These are phyloP conservation scores for Amoeboaphelidium occidentale DNA, from an alignment of 371 early-diverging fungal genomes.

Conservation along the genomic window DNA sequence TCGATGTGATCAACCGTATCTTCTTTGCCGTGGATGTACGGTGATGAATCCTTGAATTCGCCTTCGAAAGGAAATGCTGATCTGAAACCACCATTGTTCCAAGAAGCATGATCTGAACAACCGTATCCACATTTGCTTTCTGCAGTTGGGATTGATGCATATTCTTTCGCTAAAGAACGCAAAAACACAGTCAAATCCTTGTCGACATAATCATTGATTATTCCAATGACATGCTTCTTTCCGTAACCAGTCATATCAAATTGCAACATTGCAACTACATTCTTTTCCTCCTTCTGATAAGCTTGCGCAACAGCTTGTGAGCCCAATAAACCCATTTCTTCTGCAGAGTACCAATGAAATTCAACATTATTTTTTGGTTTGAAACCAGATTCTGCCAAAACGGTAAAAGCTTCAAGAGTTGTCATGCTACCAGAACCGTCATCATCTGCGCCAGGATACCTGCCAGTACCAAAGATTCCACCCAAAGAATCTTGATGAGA, in stretches of 20 bases:
- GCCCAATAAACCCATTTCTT: constrained; percentile 71
- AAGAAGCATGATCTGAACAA: constrained; percentile 69
- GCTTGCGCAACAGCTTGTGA: constrained; percentile 50
- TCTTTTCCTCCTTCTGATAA: constrained; percentile 26
- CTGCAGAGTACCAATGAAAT: constrained; percentile 85
- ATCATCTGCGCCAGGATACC: constrained; percentile 35
- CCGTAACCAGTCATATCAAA: constrained; percentile 58
- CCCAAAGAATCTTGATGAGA: constrained; percentile 73
- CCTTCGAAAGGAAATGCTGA: not conserved
- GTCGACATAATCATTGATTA: constrained; percentile 62
- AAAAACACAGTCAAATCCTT: constrained; percentile 35
- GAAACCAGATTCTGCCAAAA: constrained; percentile 31
- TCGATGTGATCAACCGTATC: constrained; percentile 43
- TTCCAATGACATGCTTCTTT: constrained; percentile 35
- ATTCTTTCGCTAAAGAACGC: constrained; percentile 5
- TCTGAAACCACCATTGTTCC: constrained; percentile 29
- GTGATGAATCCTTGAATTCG: constrained; percentile 24
- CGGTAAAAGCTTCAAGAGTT: constrained; percentile 59
- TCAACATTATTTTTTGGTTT: constrained; percentile 57
- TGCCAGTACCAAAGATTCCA: not conserved
- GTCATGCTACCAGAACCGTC: constrained; percentile 74
- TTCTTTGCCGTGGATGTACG: constrained; percentile 39
- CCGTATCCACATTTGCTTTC: constrained; percentile 36
- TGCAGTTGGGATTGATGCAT: constrained; percentile 16
- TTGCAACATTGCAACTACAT: constrained; percentile 53